A percentile compares a stretch with the other conserved stretches of the same genome.
These are phyloP conservation scores for Metschnikowia lachancei DNA, from an alignment of 805 yeast species.

Conservation along the genomic window DNA sequence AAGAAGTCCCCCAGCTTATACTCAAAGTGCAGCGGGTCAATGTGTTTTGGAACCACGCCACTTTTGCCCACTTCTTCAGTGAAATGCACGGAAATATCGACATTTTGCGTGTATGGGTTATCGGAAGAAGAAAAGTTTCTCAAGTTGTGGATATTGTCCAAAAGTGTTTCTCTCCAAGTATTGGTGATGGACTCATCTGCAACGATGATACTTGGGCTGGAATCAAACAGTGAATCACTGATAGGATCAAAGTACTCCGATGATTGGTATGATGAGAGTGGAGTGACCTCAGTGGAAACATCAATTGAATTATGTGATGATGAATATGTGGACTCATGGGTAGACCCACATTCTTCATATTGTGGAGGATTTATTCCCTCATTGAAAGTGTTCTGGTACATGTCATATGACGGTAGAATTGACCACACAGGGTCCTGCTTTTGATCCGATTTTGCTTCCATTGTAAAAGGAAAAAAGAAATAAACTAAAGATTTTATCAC, in stretches of 20 bases:
- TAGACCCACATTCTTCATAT: conserved; percentile 13
- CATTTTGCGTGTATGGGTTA: conserved; percentile 26
- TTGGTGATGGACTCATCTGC: conserved; percentile 35
- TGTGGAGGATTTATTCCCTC: conserved; percentile 16
- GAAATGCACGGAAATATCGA: conserved; percentile 30
- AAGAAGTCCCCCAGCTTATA: conserved; percentile 67
- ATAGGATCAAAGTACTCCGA: not conserved
- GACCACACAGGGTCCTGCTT: conserved; percentile 34
- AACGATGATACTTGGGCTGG: conserved; percentile 21
- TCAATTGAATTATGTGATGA: conserved; percentile 4
- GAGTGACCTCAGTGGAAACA: conserved; percentile 2
- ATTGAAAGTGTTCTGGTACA: conserved; percentile 26
- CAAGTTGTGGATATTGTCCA: conserved; percentile 37
- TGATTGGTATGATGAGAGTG: conserved; percentile 2
- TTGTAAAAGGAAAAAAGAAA: not conserved
- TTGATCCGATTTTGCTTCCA: conserved; percentile 9
- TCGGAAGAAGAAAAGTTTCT: conserved; percentile 31
- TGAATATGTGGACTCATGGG: conserved; percentile 8
- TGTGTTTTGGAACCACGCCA: conserved; percentile 27
- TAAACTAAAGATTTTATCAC: not conserved
- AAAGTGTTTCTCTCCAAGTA: conserved; percentile 37
- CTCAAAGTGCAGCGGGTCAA: conserved; percentile 39
- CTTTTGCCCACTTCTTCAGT: conserved; percentile 34
- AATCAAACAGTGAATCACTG: not conserved
- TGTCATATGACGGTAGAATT: conserved; percentile 40